Conservation (phyloP, 768 basidiomycete genomes). For the Phaeolepiota aurea region DNA sequence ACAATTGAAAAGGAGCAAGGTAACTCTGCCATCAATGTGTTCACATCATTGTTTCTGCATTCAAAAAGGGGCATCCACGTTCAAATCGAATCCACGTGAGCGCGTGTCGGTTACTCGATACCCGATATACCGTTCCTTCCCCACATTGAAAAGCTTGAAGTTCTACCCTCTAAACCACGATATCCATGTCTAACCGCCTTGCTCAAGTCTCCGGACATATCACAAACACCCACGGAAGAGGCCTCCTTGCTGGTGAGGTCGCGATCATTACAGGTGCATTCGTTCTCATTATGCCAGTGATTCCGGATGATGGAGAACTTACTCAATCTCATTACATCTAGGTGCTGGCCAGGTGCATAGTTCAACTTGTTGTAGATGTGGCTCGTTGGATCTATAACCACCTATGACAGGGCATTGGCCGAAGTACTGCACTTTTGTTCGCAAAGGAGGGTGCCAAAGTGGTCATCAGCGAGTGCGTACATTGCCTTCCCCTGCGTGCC, state of each 20-base stretch:
- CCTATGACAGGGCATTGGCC: slow-evolving; percentile 67
- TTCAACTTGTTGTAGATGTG: neutral
- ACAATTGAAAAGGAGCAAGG: too few relatives aligned
- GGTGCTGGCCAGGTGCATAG: slow-evolving; percentile 66
- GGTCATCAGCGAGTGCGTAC: slow-evolving; percentile 69
- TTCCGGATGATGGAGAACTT: neutral
- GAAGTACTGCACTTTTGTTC: slow-evolving; percentile 65
- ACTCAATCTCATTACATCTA: slow-evolving; percentile 14
- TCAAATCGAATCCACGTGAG: neutral
- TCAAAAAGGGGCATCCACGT: too few relatives aligned
- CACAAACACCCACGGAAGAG: slow-evolving; percentile 41
- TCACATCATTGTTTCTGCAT: too few relatives aligned
- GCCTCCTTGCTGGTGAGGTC: slow-evolving; percentile 68
- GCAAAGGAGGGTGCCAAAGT: slow-evolving; percentile 83
- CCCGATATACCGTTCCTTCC: neutral
- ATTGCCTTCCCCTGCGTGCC: neutral
- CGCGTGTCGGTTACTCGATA: neutral
- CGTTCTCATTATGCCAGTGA: neutral
- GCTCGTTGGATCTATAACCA: neutral
- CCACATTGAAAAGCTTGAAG: neutral
- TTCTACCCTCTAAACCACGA: too few relatives aligned
- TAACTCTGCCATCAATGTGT: too few relatives aligned
- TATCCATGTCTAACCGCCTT: slow-evolving; percentile 49
- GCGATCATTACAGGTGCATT: slow-evolving; percentile 77
- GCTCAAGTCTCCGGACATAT: slow-evolving; percentile 68